phyloP scores from a whole-genome alignment of 179 eudicot genomes.

The Carnegiea gigantea region DNA sequence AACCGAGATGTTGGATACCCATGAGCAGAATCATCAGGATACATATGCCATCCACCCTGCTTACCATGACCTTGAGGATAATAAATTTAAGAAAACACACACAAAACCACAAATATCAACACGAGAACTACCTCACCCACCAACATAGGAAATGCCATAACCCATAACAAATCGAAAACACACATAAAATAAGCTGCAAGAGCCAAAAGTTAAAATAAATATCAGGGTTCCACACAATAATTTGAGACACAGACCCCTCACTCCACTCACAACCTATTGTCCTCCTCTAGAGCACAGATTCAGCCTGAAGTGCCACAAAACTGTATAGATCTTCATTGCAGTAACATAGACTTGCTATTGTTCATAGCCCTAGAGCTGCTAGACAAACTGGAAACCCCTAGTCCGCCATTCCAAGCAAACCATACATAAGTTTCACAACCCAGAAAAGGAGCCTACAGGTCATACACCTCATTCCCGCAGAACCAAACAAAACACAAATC shows the following conservation, averaged over 20 bases:
- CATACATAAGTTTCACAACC: neutral
- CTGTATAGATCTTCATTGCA: neutral
- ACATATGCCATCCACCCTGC: conserved; percentile 74
- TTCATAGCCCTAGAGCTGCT: neutral
- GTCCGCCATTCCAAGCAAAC: neutral
- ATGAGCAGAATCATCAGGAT: conserved; percentile 53
- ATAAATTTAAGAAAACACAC: conserved; percentile 21
- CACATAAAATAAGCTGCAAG: neutral
- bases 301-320: neutral
- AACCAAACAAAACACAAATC: neutral
- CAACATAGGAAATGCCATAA: conserved; percentile 6
- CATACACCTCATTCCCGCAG: neutral
- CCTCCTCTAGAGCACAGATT: neutral
- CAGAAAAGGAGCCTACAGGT: neutral
- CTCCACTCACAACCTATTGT: neutral
- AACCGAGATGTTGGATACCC: conserved; percentile 56
- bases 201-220: neutral
- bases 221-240: neutral
- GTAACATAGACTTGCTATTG: neutral
- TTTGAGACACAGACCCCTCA: neutral
- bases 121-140: conserved; percentile 8
- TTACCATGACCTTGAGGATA: conserved; percentile 70
- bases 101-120: conserved; percentile 23
- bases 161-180: neutral
- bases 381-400: neutral